phyloP scores from a whole-genome alignment of 2,329 filamentous ascomycete species.

The Apiospora hydei region DNA sequence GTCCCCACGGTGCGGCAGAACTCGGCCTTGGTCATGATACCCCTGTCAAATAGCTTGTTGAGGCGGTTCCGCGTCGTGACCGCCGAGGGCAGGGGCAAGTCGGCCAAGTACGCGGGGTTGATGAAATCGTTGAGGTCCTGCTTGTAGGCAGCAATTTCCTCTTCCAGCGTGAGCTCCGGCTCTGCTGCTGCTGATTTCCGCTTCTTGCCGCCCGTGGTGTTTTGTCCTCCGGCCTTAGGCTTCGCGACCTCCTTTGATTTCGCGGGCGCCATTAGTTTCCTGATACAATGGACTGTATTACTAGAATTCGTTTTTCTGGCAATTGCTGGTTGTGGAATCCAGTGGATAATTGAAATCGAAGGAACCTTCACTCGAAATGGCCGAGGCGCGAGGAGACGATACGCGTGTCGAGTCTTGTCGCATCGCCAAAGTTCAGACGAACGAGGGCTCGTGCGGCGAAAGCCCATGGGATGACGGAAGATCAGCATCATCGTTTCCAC shows the following conservation, averaged over 20 bases:
- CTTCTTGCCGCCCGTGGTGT: constrained; percentile 34
- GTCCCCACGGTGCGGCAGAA: constrained; percentile 32
- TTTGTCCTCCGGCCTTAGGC: neutral
- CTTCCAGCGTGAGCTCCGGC: constrained; percentile 31
- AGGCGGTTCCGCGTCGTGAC: constrained; percentile 33
- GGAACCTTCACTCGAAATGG: neutral
- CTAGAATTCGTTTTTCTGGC: neutral
- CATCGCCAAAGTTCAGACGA: neutral
- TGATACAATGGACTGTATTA: neutral
- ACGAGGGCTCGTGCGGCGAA: neutral
- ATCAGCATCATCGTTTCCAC: neutral
- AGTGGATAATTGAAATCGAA: neutral
- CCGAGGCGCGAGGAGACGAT: neutral
- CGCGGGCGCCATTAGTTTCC: neutral
- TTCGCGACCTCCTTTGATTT: neutral
- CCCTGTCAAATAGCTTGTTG: constrained; percentile 34
- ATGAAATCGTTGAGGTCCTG: constrained; percentile 34
- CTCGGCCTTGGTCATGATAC: constrained; percentile 37
- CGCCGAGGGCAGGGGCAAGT: constrained; percentile 29
- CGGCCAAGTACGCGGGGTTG: constrained; percentile 23
- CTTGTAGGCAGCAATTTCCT: constrained; percentile 39
- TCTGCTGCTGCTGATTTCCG: constrained; percentile 32
- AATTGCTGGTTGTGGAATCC: neutral
- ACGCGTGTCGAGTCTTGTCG: neutral
- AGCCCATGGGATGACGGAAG: neutral